Base-by-base conservation (phyloP, 2,329 filamentous ascomycete species). In the Neofusicoccum kwambonambiense region DNA sequence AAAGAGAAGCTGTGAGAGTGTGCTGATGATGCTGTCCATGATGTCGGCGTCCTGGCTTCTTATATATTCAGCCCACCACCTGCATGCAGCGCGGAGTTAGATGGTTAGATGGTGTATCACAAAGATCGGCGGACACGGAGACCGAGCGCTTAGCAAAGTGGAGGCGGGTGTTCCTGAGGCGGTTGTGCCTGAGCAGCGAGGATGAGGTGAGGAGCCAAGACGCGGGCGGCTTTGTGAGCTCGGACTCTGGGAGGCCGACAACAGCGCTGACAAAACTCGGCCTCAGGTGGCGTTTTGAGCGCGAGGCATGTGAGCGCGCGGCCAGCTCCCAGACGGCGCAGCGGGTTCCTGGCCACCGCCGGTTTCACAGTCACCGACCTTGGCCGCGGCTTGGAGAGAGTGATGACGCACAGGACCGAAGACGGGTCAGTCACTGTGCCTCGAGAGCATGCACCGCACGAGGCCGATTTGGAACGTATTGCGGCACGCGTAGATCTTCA, bases 231-330 rank as follows among this genome's bases (percentile, higher is more conserved):
- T 31, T 31, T 31, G 27, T 31, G 27, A 31, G 27, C 15, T 45
- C 54, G 54, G 54, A 6, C 22, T 58, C 19, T 44, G 47, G 19
- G 15, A 62, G 45, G 45, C 58, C 58, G 58, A 62, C 27, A 5
- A 1, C 2, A 41, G 19, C 34, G 58, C 34, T 62, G 58, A 62
- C 58, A 39, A 62, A 62, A 12, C 34, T 62, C 58, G 58, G 44
- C 15, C 35, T 51, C 35, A 51, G 6, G 8, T n/a, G 11, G 22
- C 19, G 11, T 27, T 22, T 27, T 17, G 17, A 17, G 45, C 45
- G 2, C 17, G 19, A 11, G 19, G 19, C 17, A 19, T 9, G 5
- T 11, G 22, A 22, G 22, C 3, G 22, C 22, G 22, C 22, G 22
- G 22, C 22, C 22, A 22, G 22, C 22, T 22, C 22, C 22, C 3